A percentile compares a stretch with the other conserved stretches of the same genome.
phyloP scores from a whole-genome alignment of 495 filamentous ascomycete genomes.

The Tricharina praecox region DNA sequence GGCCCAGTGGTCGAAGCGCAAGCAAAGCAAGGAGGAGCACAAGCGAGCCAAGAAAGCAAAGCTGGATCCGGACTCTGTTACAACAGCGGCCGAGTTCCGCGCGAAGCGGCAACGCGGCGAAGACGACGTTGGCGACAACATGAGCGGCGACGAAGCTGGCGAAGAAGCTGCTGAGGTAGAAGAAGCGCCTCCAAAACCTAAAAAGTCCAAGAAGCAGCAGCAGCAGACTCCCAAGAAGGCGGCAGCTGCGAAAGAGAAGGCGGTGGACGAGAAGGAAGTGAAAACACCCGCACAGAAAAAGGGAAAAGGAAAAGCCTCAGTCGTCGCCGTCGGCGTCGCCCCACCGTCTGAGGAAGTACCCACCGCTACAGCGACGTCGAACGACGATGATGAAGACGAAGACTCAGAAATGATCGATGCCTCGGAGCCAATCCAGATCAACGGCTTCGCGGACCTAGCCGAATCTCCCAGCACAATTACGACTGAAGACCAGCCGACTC shows the following conservation, averaged over 20 bases:
- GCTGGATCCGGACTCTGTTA: slow-evolving; percentile 50
- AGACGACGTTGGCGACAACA: slow-evolving; percentile 19
- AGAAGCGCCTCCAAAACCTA: slow-evolving; percentile 14
- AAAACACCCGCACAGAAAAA: slow-evolving; percentile 5
- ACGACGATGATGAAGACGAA: background rate
- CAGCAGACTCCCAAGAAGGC: slow-evolving; percentile 21
- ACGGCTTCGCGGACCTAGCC: slow-evolving; percentile 27
- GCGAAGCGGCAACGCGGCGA: slow-evolving; percentile 28
- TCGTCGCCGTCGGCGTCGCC: slow-evolving; percentile 26
- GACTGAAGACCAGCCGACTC: no score
- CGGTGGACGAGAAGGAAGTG: slow-evolving; percentile 20
- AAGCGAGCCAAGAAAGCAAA: slow-evolving; percentile 63
- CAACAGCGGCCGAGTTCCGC: slow-evolving; percentile 27
- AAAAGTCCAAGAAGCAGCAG: slow-evolving; percentile 13
- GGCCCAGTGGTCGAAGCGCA: slow-evolving; percentile 76
- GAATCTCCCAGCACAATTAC: no score
- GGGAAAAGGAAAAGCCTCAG: slow-evolving; percentile 20
- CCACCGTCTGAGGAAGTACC: slow-evolving; percentile 27
- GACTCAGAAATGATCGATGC: slow-evolving; percentile 11
- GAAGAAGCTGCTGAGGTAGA: slow-evolving; percentile 19
- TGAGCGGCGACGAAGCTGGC: slow-evolving; percentile 8
- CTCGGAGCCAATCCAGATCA: slow-evolving; percentile 5
- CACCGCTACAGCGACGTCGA: slow-evolving; percentile 16
- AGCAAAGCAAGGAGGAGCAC: slow-evolving; percentile 71
- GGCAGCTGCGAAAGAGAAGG: slow-evolving; percentile 10